Evolutionary conservation across 2,329 filamentous ascomycete genomes (phyloP).

Genomic region (Colletotrichum sp.): DNA sequence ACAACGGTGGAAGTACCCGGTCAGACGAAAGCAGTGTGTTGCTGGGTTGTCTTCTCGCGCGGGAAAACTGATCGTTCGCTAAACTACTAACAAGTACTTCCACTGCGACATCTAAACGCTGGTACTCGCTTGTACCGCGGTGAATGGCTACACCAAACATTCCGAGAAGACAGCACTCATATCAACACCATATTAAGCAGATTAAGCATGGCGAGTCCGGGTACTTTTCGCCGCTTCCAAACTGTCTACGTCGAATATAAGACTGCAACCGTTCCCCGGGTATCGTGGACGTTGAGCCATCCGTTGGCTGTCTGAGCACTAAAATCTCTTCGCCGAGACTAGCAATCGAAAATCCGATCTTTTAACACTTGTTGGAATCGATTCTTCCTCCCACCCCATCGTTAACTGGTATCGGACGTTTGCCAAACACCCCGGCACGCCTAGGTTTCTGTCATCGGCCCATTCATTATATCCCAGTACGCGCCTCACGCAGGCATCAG

Average conservation of each 20-base stretch:
- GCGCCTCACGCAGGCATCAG: neutral
- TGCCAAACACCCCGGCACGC: neutral
- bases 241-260: slow-evolving; percentile 19
- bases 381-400: neutral
- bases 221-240: neutral
- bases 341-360: neutral
- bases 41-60: neutral
- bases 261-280: slow-evolving; percentile 19
- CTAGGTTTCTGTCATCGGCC: neutral
- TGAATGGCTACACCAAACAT: slow-evolving; percentile 5
- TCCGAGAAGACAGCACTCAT: neutral
- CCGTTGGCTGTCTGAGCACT: neutral
- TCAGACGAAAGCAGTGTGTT: neutral
- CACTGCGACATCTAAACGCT: neutral
- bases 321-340: neutral
- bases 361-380: neutral
- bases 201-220: neutral
- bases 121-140: neutral
- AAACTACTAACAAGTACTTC: neutral
- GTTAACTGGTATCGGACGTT: neutral
- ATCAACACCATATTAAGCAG: neutral
- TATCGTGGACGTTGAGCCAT: slow-evolving; percentile 13
- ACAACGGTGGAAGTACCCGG: neutral
- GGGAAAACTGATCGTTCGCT: neutral
- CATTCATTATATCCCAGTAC: neutral